These are phyloP conservation scores for Saksenaea oblongispora DNA, from an alignment of 371 early-diverging fungal genomes.

Conservation along the genomic window DNA sequence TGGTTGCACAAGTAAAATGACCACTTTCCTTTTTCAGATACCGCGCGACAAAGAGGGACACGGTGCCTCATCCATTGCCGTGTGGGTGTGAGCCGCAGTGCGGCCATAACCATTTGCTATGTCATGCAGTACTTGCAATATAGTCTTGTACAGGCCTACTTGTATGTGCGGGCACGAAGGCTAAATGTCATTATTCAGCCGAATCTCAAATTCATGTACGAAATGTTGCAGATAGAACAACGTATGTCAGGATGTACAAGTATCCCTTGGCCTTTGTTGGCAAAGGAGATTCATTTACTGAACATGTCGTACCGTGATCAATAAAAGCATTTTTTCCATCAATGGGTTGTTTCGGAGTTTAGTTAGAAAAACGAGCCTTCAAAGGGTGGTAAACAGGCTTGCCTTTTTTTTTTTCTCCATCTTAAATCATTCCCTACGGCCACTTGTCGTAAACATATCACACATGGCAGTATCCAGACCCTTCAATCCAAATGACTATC, in stretches of 20 bases:
- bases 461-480: slow-evolving; percentile 35
- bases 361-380: background rate
- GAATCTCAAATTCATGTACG: slow-evolving; percentile 71
- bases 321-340: slow-evolving; percentile 2
- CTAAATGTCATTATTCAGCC: slow-evolving; percentile 72
- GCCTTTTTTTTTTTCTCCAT: slow-evolving; percentile 8
- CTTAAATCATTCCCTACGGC: slow-evolving; percentile 6
- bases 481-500: slow-evolving; percentile 43
- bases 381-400: slow-evolving; percentile 1
- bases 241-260: slow-evolving; percentile 21
- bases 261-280: slow-evolving; percentile 42
- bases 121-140: slow-evolving; percentile 56
- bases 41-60: slow-evolving; percentile 29
- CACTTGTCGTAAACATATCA: slow-evolving; percentile 2
- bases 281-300: slow-evolving; percentile 37
- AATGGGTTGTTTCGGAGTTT: slow-evolving; percentile 1
- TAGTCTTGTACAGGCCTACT: slow-evolving; percentile 59
- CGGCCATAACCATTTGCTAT: slow-evolving; percentile 68
- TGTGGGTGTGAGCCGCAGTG: slow-evolving; percentile 70
- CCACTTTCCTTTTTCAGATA: slow-evolving; percentile 20
- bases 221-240: slow-evolving; percentile 65
- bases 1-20: background rate
- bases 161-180: slow-evolving; percentile 65
- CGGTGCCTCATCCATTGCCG: slow-evolving; percentile 63
- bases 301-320: slow-evolving; percentile 39